Percentiles rank a stretch among this genome's conserved stretches.
Conservation (phyloP, 306 rosid genomes). For the Acacia acuminata region DNA sequence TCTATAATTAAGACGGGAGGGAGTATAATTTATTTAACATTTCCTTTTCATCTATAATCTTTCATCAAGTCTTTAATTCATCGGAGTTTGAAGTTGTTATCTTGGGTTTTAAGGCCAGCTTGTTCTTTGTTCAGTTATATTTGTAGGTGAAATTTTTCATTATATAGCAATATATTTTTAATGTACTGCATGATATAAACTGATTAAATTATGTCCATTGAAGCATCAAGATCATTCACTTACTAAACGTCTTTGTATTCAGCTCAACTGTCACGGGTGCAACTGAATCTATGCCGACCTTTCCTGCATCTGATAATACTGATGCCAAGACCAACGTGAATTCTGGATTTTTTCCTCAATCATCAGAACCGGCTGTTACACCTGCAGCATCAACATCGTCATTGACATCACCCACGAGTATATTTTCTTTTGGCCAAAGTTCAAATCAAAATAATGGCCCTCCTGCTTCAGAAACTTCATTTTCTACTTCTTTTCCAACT, state of each 20-base stretch:
- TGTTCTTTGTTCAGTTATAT: not conserved
- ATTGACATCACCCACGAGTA: slow-evolving; percentile 36
- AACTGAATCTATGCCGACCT: slow-evolving; percentile 37
- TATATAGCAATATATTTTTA: not conserved
- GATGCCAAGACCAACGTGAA: slow-evolving; percentile 33
- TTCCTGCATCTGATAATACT: slow-evolving; percentile 40
- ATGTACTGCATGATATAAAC: not conserved
- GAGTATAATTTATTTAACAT: not conserved
- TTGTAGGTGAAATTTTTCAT: not conserved
- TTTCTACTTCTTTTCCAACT: slow-evolving; percentile 36
- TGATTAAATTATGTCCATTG: slow-evolving; percentile 5
- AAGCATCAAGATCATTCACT: slow-evolving; percentile 19
- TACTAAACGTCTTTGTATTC: slow-evolving; percentile 37
- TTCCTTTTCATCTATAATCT: slow-evolving; percentile 3
- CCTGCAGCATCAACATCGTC: slow-evolving; percentile 51
- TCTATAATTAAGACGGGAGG: too few species aligned
- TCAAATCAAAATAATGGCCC: slow-evolving; percentile 54
- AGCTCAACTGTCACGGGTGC: slow-evolving; percentile 48
- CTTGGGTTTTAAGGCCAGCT: not conserved
- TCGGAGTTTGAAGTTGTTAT: not conserved
- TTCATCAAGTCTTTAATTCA: not conserved
- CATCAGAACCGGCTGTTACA: slow-evolving; percentile 45
- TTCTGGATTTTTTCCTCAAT: slow-evolving; percentile 36
- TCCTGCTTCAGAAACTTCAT: slow-evolving; percentile 42
- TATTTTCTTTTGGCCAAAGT: slow-evolving; percentile 41